Percentiles rank a stretch among this genome's conserved stretches.
Evolutionary conservation across 345 rosid species (phyloP).

Genomic region (Nephelium lappaceum): DNA sequence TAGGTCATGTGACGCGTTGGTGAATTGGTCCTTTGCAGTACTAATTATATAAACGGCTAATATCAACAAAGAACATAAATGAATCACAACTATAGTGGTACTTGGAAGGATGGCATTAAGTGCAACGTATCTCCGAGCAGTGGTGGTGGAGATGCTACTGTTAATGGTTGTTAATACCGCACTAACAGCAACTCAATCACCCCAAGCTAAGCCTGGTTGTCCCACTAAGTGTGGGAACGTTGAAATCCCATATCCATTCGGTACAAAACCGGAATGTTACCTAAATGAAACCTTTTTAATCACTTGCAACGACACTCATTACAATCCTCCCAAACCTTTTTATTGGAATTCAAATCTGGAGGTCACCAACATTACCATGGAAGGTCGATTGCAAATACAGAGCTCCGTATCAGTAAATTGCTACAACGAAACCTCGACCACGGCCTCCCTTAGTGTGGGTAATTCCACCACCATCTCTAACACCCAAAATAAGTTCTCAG

Average conservation of each 20-base stretch:
- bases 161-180: not conserved
- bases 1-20: too few species aligned
- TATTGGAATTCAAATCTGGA: not conserved
- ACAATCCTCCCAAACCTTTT: not conserved
- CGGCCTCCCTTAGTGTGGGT: not conserved
- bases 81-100: too few species aligned
- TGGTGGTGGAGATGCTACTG: not conserved
- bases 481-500: conserved; percentile 8
- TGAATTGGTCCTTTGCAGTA: too few species aligned
- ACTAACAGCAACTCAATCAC: not conserved
- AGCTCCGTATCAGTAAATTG: not conserved
- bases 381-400: not conserved
- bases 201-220: conserved; percentile 10
- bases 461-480: not conserved
- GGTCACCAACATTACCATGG: not conserved
- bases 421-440: not conserved
- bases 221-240: conserved; percentile 1
- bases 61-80: too few species aligned
- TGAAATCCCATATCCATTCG: conserved; percentile 24
- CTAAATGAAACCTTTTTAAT: conserved; percentile 9
- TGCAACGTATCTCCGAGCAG: not conserved
- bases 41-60: too few species aligned
- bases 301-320: not conserved
- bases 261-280: conserved; percentile 12
- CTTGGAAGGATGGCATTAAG: too few species aligned